phyloP scores from a whole-genome alignment of 2,329 filamentous ascomycete genomes.

The Ophiostoma himal-ulmi region DNA sequence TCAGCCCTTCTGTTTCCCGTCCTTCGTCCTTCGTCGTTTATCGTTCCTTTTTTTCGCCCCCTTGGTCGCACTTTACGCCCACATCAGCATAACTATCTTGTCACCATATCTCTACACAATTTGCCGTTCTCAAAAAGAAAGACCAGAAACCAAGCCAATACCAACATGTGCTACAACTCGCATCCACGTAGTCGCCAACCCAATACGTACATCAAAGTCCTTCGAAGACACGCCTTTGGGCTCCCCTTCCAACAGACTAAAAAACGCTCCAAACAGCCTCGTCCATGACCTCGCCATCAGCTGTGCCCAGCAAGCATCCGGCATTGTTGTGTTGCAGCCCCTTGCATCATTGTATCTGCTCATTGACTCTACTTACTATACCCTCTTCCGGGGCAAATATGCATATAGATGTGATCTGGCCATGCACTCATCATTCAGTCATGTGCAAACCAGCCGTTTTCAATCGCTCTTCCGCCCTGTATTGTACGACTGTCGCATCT shows the following conservation, averaged over 20 bases:
- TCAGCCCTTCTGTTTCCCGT: background rate
- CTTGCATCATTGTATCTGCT: background rate
- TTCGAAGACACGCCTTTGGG: background rate
- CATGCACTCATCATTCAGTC: background rate
- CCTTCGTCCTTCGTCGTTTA: background rate
- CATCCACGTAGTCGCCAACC: slow-evolving; percentile 9
- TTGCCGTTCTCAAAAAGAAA: background rate
- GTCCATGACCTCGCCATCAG: background rate
- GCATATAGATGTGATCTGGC: background rate
- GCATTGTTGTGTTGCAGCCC: background rate
- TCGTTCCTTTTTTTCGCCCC: background rate
- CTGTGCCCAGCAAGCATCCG: background rate
- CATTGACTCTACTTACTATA: background rate
- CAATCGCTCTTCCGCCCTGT: background rate
- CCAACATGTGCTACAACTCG: slow-evolving; percentile 6
- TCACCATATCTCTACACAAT: background rate
- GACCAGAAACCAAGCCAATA: background rate
- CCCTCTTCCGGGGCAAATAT: background rate
- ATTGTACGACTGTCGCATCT: background rate
- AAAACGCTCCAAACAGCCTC: background rate
- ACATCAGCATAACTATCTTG: background rate
- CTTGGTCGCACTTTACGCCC: background rate
- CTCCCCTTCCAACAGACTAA: background rate
- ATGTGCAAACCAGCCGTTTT: background rate
- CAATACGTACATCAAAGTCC: slow-evolving; percentile 7